Evolutionary conservation across 768 basidiomycete species (phyloP), one percentile per base, ranked within the genome.

Genomic region (Exidia glandulosa): DNA sequence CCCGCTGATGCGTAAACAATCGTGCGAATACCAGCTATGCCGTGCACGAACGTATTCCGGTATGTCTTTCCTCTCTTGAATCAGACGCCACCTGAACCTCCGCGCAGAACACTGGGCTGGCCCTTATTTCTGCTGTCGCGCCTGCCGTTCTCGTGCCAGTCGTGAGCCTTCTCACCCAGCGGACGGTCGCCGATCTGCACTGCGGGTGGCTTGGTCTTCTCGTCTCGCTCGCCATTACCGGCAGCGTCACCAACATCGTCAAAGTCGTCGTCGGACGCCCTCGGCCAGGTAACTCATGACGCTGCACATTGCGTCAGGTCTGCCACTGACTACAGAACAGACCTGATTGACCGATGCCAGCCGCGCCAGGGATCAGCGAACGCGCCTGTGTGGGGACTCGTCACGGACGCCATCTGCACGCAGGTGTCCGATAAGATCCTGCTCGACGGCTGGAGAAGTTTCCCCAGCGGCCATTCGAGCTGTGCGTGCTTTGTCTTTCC

Each of bases 101-200:
- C 7, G 33, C 34, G 32, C 32, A 62, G 62, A 36, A 60, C 32
- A 19, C 41, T 29, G 54, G 33, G 2, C 65, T 75, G 4, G 63
- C 67, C 32, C 56, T 77, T 59, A 73, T 81, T 34, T 78, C 79
- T 12, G 54, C 80, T 30, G 81, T 85, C 2, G 77, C 88, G 2
- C 94, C 94, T 0, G 69, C 90, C 25, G 66, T 83, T 50, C 73
- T 92, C 47, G 83, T 90, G 66, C 77, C 85, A 23, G 64, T 83
- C 23, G 78, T 94, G 64, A 89, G 90, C 65, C 60, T 84, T 25
- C 56, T 88, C 14, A 86, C 90, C 25, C 75, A 91, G 31, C 81
- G 87, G n/a, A 87, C 84, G 2, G 84, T 83, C 76, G 97, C 94
- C 93, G 94, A 96, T 67, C 74, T 87, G 32, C 94, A 96, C 68